Evolutionary conservation across 148 eudicot genomes (phyloP).

Genomic region (Camellia sinensis): DNA sequence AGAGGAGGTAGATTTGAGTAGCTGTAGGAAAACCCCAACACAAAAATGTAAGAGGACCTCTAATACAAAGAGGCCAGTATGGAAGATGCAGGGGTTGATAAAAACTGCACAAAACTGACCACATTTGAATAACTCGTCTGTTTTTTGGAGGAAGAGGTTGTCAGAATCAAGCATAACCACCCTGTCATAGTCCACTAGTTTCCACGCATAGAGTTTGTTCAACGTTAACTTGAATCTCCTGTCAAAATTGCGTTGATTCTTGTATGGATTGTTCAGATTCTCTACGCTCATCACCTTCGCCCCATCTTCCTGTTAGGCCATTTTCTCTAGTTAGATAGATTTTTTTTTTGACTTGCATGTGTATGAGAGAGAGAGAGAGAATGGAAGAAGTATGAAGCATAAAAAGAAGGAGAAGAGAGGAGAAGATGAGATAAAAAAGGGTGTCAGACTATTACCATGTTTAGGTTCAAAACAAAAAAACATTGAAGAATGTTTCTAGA

Average conservation of each 20-base stretch:
- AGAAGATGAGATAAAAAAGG: too few species aligned
- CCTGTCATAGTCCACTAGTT: conserved; percentile 72
- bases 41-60: conserved; percentile 38
- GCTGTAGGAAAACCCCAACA: background rate
- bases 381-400: too few species aligned
- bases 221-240: conserved; percentile 77
- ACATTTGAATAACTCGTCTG: conserved; percentile 92
- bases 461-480: too few species aligned
- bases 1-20: background rate
- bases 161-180: conserved; percentile 96
- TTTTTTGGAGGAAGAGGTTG: conserved; percentile 74
- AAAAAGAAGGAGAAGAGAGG: too few species aligned
- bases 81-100: conserved; percentile 98
- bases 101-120: conserved; percentile 94
- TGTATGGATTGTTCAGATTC: conserved; percentile 74
- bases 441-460: too few species aligned
- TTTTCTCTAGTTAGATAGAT: too few species aligned
- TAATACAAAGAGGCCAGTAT: conserved; percentile 92
- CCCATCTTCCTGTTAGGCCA: conserved; percentile 83
- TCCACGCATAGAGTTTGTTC: conserved; percentile 94
- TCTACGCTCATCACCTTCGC: conserved; percentile 83
- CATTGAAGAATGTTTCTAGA: too few species aligned
- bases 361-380: too few species aligned
- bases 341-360: too few species aligned
- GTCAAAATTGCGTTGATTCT: conserved; percentile 23